These are phyloP conservation scores for Fusarium globosum DNA, from an alignment of 2,329 filamentous ascomycete genomes.

Conservation along the genomic window DNA sequence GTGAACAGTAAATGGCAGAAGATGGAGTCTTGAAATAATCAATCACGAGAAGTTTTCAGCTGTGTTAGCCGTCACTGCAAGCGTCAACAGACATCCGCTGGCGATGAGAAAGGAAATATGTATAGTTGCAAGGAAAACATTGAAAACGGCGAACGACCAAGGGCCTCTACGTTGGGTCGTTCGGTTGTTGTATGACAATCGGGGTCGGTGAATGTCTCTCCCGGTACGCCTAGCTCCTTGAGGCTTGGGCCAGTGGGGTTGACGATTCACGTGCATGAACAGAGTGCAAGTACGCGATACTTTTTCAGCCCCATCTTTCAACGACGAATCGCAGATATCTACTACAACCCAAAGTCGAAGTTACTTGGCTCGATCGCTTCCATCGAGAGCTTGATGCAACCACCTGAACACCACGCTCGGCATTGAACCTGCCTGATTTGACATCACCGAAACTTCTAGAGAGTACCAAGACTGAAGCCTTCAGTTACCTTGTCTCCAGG, in stretches of 20 bases:
- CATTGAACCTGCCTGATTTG: slow-evolving; percentile 22
- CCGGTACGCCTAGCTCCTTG: slow-evolving; percentile 26
- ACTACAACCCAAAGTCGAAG: not conserved
- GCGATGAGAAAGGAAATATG: slow-evolving; percentile 9
- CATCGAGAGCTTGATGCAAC: not conserved
- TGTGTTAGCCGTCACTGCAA: slow-evolving; percentile 29
- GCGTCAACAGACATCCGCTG: slow-evolving; percentile 19
- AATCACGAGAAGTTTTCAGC: slow-evolving; percentile 19
- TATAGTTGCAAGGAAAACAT: slow-evolving; percentile 1
- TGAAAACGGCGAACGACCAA: slow-evolving; percentile 17
- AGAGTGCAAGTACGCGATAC: slow-evolving; percentile 12
- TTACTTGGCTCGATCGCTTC: not conserved
- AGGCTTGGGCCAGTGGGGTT: slow-evolving; percentile 25
- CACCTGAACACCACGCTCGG: slow-evolving; percentile 17
- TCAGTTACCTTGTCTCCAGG: not conserved
- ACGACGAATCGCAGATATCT: too few relatives aligned
- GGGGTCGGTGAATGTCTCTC: slow-evolving; percentile 39
- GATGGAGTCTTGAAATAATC: slow-evolving; percentile 4
- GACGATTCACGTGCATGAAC: slow-evolving; percentile 3
- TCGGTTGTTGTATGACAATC: slow-evolving; percentile 32
- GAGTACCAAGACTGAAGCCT: not conserved
- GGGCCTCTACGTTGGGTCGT: slow-evolving; percentile 11
- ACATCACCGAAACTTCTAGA: slow-evolving; percentile 22
- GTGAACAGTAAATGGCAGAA: slow-evolving; percentile 6
- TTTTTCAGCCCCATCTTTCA: not conserved